Conservation (phyloP, 352 stramenopile species). For the Elongisporangium anandrum region DNA sequence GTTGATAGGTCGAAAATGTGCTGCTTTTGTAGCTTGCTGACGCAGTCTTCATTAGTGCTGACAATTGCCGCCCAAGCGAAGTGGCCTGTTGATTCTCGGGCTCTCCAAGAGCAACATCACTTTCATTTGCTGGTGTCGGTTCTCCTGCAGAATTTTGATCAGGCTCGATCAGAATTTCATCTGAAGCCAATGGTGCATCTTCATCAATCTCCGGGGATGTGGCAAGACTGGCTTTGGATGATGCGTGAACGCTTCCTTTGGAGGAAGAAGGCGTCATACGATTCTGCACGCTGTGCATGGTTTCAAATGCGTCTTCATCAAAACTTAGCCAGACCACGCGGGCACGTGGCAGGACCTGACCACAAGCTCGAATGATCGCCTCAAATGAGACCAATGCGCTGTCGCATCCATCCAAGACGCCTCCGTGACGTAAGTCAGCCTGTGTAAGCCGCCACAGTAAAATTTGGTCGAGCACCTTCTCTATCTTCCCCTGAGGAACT, state of each 20-base stretch:
- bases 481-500: not conserved
- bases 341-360: constrained; percentile 24
- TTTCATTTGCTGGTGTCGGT: not conserved
- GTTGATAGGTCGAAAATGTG: not conserved
- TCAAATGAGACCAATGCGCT: constrained; percentile 46
- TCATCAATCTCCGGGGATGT: not conserved
- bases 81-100: not conserved
- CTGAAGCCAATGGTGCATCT: not conserved
- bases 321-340: constrained; percentile 58
- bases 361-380: constrained; percentile 32
- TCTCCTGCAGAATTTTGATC: not conserved
- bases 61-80: not conserved
- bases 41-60: not conserved
- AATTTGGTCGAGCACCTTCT: constrained; percentile 47
- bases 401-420: constrained; percentile 73
- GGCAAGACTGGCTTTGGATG: not conserved
- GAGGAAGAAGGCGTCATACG: constrained; percentile 2
- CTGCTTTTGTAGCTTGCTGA: not conserved
- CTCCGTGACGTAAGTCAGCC: constrained; percentile 54
- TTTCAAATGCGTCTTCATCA: constrained; percentile 71
- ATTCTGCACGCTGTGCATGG: constrained; percentile 18
- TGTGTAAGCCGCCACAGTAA: constrained; percentile 58
- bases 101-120: not conserved
- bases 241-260: not conserved
- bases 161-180: not conserved